Evolutionary conservation across 257 asterid genomes (phyloP).

Genomic region (Anisodus acutangulus): DNA sequence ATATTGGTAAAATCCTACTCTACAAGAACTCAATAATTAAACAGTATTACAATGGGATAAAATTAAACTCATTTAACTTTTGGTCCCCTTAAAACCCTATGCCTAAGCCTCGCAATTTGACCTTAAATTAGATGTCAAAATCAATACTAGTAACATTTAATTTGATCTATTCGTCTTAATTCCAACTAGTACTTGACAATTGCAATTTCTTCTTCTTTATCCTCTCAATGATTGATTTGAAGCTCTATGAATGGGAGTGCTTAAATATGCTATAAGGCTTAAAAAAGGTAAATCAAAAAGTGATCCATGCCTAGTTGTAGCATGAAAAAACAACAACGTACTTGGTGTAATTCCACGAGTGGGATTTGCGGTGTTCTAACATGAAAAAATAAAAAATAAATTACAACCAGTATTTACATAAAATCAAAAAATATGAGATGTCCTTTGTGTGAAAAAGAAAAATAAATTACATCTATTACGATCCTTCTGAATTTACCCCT

Average conservation of each 20-base stretch:
- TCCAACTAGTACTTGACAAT: neutral
- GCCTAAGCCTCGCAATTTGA: neutral
- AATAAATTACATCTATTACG: too few relatives aligned
- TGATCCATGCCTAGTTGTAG: neutral
- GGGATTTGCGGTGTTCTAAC: too few relatives aligned
- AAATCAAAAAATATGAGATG: neutral
- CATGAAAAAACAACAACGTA: neutral
- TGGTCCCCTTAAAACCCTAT: neutral
- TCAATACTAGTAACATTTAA: neutral
- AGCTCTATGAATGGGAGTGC: neutral
- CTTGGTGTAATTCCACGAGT: too few relatives aligned
- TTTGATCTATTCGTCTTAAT: neutral
- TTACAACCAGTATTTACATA: neutral
- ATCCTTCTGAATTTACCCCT: too few relatives aligned
- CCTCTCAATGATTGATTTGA: neutral
- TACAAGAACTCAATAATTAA: neutral
- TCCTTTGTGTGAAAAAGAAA: too few relatives aligned
- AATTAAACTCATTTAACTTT: neutral
- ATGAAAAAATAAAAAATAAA: too few relatives aligned
- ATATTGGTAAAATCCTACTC: neutral
- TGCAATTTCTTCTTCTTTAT: neutral
- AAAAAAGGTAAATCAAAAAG: too few relatives aligned
- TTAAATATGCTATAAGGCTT: neutral
- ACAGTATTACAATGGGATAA: neutral
- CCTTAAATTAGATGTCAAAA: neutral